phyloP scores from a whole-genome alignment of 441 rosid species.

The Corymbia calophylla region DNA sequence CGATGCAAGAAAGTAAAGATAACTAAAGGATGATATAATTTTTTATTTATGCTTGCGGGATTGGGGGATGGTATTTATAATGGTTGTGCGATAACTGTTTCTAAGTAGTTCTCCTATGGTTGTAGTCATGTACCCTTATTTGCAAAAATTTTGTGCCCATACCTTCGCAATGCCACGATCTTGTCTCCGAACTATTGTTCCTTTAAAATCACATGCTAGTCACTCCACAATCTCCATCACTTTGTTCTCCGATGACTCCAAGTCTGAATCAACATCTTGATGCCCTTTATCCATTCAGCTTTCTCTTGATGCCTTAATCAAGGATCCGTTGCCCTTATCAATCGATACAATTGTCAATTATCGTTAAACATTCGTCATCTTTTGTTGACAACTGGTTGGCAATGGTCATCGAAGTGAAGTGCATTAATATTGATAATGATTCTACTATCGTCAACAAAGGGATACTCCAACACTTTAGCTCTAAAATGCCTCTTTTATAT shows the following conservation, averaged over 20 bases:
- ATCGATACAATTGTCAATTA: rapidly evolving
- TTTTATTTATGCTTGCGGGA: rapidly evolving
- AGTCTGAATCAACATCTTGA: rapidly evolving
- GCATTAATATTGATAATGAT: too few relatives aligned
- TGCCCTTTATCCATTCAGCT: rapidly evolving
- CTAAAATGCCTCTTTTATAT: too few relatives aligned
- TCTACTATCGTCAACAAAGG: too few relatives aligned
- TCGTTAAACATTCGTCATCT: background rate
- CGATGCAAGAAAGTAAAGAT: rapidly evolving
- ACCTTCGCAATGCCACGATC: background rate
- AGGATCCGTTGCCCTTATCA: background rate
- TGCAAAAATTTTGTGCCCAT: background rate
- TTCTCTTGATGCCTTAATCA: rapidly evolving
- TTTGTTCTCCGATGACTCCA: background rate
- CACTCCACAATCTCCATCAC: rapidly evolving
- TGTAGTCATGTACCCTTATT: background rate
- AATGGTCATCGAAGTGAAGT: too few relatives aligned
- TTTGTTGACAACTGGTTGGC: too few relatives aligned
- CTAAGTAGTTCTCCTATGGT: too few relatives aligned
- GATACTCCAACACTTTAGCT: too few relatives aligned
- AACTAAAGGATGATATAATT: rapidly evolving
- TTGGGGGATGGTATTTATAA: background rate
- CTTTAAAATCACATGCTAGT: background rate
- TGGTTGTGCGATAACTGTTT: background rate
- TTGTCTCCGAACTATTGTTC: rapidly evolving